Conservation (phyloP, 345 rosid genomes). For the Dipteronia dyeriana region DNA sequence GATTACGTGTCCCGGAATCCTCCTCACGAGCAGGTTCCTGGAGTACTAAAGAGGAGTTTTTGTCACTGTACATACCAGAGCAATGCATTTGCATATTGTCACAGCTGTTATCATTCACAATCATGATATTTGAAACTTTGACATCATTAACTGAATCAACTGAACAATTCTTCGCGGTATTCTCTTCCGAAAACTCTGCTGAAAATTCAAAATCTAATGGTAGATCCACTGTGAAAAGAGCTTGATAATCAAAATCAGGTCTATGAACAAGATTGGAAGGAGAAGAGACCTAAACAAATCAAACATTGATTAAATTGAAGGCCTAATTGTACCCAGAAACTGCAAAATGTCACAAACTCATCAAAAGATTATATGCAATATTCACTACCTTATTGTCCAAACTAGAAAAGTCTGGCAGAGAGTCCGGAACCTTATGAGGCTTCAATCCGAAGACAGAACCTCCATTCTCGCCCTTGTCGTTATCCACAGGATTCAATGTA, state of each 20-base stretch:
- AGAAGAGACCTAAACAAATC: conserved; percentile 16
- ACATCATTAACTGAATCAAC: conserved; percentile 27
- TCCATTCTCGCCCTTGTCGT: conserved; percentile 13
- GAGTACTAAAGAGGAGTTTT: conserved; percentile 8
- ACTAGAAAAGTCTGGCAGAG: conserved; percentile 24
- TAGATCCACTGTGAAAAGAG: conserved; percentile 22
- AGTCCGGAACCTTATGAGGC: conserved; percentile 23
- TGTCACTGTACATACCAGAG: conserved; percentile 26
- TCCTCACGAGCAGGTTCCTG: conserved; percentile 30
- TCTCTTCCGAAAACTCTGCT: conserved; percentile 31
- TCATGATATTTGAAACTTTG: conserved; percentile 22
- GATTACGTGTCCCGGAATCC: conserved; percentile 8
- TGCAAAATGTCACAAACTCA: too few species aligned
- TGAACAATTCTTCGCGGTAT: conserved; percentile 21
- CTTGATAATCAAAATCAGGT: conserved; percentile 27
- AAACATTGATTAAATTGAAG: not conserved
- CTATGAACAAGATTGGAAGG: conserved; percentile 31
- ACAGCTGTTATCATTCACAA: conserved; percentile 18
- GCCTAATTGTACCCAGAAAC: not conserved
- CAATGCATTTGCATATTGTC: conserved; percentile 28
- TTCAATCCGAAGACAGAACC: conserved; percentile 31
- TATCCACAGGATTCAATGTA: conserved; percentile 21
- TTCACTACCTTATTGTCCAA: conserved; percentile 40
- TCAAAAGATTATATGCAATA: not conserved
- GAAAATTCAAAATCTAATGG: conserved; percentile 39